Conservation (phyloP, 2,329 filamentous ascomycete species). For the Calonectria pteridis region DNA sequence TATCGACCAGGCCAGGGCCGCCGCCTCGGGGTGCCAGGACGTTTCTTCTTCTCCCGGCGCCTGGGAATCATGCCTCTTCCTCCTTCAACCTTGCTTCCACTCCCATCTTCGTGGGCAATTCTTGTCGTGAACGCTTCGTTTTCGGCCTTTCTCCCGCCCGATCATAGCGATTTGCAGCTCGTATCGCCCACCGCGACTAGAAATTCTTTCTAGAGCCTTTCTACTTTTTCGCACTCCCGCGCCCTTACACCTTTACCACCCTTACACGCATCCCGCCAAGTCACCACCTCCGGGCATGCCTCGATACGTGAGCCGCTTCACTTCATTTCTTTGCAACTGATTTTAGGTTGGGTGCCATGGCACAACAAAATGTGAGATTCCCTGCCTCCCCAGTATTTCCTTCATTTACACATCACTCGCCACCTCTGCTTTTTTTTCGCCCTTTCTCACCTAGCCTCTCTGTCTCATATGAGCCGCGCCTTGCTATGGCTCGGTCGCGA, state of each 20-base stretch:
- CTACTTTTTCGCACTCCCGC: slow-evolving; percentile 25
- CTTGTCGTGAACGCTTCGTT: slow-evolving; percentile 38
- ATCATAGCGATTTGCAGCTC: background rate
- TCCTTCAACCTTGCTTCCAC: slow-evolving; percentile 51
- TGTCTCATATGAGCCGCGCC: slow-evolving; percentile 30
- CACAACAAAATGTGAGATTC: slow-evolving; percentile 53
- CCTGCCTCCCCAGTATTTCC: slow-evolving; percentile 28
- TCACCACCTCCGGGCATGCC: slow-evolving; percentile 48
- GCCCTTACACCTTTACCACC: slow-evolving; percentile 35
- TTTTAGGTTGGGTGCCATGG: slow-evolving; percentile 51
- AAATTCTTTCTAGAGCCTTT: slow-evolving; percentile 10
- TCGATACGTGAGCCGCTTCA: slow-evolving; percentile 48
- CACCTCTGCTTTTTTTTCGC: slow-evolving; percentile 29
- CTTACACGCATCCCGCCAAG: slow-evolving; percentile 36
- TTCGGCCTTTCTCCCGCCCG: slow-evolving; percentile 31
- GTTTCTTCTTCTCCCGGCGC: slow-evolving; percentile 55
- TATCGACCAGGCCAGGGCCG: slow-evolving; percentile 52
- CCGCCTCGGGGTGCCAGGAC: slow-evolving; percentile 53
- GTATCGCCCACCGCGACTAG: slow-evolving; percentile 11
- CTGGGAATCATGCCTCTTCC: slow-evolving; percentile 51
- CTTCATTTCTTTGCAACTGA: slow-evolving; percentile 52
- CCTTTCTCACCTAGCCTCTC: slow-evolving; percentile 21
- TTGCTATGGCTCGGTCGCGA: slow-evolving; percentile 37
- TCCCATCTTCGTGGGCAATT: slow-evolving; percentile 46
- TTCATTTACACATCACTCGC: slow-evolving; percentile 35